phyloP scores from a whole-genome alignment of 805 yeast species.

The Teunomyces funiuensis region DNA sequence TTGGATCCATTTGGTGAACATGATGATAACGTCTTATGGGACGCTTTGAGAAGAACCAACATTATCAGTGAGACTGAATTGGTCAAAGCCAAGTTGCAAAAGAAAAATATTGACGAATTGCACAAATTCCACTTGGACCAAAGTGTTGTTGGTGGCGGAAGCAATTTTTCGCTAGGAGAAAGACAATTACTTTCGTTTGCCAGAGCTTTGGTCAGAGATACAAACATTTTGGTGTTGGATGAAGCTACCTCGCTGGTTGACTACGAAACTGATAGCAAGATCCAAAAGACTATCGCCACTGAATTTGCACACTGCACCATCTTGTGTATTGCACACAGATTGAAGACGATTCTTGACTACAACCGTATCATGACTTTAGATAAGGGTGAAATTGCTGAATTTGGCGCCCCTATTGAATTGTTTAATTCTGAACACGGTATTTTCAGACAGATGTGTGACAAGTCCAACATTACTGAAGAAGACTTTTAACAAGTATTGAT shows the following conservation, averaged over 20 bases:
- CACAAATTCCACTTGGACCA: constrained; percentile 64
- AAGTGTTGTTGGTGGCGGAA: constrained; percentile 64
- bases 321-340: constrained; percentile 60
- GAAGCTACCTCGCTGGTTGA: constrained; percentile 81
- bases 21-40: constrained; percentile 16
- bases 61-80: constrained; percentile 2
- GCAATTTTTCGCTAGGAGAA: constrained; percentile 71
- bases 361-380: neutral
- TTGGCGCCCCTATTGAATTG: neutral
- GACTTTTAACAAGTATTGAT: constrained; percentile 34
- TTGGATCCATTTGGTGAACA: constrained; percentile 17
- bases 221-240: constrained; percentile 64
- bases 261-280: constrained; percentile 64
- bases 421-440: constrained; percentile 39
- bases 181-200: constrained; percentile 69
- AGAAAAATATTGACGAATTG: constrained; percentile 14
- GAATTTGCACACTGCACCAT: constrained; percentile 67
- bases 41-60: constrained; percentile 12
- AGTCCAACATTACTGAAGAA: constrained; percentile 37
- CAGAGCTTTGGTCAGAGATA: constrained; percentile 64
- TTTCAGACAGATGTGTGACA: constrained; percentile 69
- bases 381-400: neutral
- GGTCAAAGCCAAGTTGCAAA: constrained; percentile 20
- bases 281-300: constrained; percentile 56
- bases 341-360: neutral